A percentile compares a stretch with the other conserved stretches of the same genome.
Evolutionary conservation across 768 basidiomycete species (phyloP).

Genomic region (Favolaschia claudopus): DNA sequence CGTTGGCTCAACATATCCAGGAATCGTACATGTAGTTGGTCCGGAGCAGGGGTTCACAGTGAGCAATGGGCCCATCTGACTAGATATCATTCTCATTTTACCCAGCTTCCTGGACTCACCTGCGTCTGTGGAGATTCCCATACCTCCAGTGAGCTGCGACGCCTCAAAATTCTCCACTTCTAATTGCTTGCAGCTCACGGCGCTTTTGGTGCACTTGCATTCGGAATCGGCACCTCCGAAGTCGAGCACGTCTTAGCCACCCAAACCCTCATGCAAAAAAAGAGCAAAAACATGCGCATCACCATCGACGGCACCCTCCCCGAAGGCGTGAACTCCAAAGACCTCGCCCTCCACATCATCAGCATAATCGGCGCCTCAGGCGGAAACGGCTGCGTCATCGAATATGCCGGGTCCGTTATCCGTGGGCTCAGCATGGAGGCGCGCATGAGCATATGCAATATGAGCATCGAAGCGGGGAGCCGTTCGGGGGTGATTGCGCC

Average conservation of each 20-base stretch:
- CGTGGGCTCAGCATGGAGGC: constrained; percentile 89
- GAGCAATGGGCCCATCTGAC: constrained; percentile 26
- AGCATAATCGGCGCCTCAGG: constrained; percentile 90
- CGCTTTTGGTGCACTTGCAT: constrained; percentile 91
- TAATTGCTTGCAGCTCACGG: constrained; percentile 71
- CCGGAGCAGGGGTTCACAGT: constrained; percentile 95
- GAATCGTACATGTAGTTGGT: constrained; percentile 89
- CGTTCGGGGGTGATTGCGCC: constrained; percentile 93
- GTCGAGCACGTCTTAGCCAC: constrained; percentile 95
- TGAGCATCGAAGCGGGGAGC: constrained; percentile 94
- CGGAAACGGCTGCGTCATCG: constrained; percentile 88
- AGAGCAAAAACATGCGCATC: constrained; percentile 92
- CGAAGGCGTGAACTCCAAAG: constrained; percentile 87
- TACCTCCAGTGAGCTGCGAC: constrained; percentile 73
- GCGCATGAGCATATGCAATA: constrained; percentile 90
- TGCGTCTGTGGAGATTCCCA: constrained; percentile 94
- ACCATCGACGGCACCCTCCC: constrained; percentile 81
- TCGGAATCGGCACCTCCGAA: constrained; percentile 93
- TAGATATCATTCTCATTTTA: constrained; percentile 7
- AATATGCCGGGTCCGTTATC: constrained; percentile 89
- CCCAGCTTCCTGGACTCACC: constrained; percentile 75
- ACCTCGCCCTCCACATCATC: constrained; percentile 90
- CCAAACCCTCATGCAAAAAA: constrained; percentile 88
- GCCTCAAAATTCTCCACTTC: background rate
- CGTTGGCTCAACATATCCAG: constrained; percentile 40